phyloP scores from a whole-genome alignment of 78 protist genomes.

The Guillardia theta region DNA sequence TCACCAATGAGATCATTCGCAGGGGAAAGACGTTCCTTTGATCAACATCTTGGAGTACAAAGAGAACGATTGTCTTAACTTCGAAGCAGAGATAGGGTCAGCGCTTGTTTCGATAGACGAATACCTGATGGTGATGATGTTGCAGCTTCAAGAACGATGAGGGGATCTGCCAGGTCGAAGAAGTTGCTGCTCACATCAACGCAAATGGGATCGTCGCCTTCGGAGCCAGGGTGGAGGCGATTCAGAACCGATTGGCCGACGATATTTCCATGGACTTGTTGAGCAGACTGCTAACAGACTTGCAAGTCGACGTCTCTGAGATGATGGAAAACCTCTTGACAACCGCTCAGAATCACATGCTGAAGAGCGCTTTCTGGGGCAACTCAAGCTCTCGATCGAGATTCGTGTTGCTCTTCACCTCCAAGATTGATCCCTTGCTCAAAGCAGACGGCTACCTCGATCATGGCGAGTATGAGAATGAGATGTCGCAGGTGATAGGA shows the following conservation, averaged over 20 bases:
- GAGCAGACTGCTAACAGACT: not conserved
- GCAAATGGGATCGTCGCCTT: not conserved
- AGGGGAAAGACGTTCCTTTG: not conserved
- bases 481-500: not conserved
- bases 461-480: not conserved
- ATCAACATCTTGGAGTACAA: not conserved
- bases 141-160: not conserved
- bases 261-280: not conserved
- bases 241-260: not conserved
- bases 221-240: not conserved
- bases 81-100: not conserved
- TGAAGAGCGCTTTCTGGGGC: not conserved
- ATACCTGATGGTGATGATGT: too few relatives aligned
- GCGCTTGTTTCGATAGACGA: too few relatives aligned
- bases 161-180: not conserved
- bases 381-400: not conserved
- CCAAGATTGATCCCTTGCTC: not conserved
- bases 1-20: not conserved
- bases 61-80: not conserved
- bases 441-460: not conserved
- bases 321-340: not conserved
- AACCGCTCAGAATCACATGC: not conserved
- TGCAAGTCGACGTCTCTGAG: not conserved
- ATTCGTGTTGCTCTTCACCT: not conserved
- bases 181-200: not conserved